Conservation (phyloP, 2,329 filamentous ascomycete genomes). For the Chaetomium sp. region DNA sequence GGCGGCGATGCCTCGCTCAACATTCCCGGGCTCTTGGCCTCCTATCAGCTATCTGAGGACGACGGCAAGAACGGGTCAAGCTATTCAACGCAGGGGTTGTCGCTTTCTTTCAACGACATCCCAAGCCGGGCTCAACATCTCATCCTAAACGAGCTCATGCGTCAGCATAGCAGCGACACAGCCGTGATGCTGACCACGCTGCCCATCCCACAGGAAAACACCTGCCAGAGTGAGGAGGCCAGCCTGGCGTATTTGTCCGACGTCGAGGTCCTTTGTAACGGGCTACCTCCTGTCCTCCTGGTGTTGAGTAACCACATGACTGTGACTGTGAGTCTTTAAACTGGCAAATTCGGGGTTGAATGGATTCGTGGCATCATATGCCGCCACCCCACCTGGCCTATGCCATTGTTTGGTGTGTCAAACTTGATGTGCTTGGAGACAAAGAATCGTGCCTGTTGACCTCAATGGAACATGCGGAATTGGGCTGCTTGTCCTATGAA, state of each 20-base stretch:
- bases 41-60: conserved; percentile 41
- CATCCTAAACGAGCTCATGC: conserved; percentile 83
- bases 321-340: conserved; percentile 72
- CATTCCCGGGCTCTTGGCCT: conserved; percentile 49
- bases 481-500: conserved; percentile 6
- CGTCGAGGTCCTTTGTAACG: conserved; percentile 76
- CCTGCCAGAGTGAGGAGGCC: conserved; percentile 67
- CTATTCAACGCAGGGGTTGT: conserved; percentile 62
- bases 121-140: conserved; percentile 83
- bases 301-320: conserved; percentile 90
- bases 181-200: conserved; percentile 83
- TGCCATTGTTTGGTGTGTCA: conserved; percentile 21
- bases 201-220: conserved; percentile 78
- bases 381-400: neutral
- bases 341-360: neutral
- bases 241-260: conserved; percentile 76
- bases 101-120: conserved; percentile 83
- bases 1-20: conserved; percentile 44
- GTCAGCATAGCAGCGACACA: conserved; percentile 66
- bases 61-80: conserved; percentile 44
- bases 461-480: conserved; percentile 17
- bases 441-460: conserved; percentile 21
- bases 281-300: conserved; percentile 73
- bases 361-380: conserved; percentile 10
- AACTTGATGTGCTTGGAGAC: conserved; percentile 13